phyloP scores from a whole-genome alignment of 2,329 filamentous ascomycete genomes.

The Colletotrichum somersetense region DNA sequence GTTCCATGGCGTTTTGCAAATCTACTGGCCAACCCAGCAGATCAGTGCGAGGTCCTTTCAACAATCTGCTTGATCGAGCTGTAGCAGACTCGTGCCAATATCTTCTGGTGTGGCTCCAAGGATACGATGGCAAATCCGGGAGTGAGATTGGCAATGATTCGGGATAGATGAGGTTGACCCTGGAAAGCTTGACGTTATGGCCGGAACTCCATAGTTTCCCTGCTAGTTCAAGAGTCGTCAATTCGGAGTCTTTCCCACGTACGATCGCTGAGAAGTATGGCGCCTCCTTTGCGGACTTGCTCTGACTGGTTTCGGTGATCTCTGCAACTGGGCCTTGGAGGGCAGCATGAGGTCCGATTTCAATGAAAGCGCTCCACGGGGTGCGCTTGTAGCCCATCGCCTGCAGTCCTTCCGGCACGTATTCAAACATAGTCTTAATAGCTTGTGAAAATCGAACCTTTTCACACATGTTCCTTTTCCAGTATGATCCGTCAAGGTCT shows the following conservation, averaged over 20 bases:
- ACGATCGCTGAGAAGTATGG: conserved; percentile 47
- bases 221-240: conserved; percentile 43
- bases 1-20: conserved; percentile 14
- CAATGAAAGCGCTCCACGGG: conserved; percentile 44
- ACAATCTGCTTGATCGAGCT: conserved; percentile 3
- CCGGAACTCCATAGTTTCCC: conserved; percentile 10
- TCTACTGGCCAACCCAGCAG: conserved; percentile 16
- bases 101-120: conserved; percentile 40
- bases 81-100: conserved; percentile 38
- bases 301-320: conserved; percentile 56
- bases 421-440: too few relatives aligned
- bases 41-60: conserved; percentile 8
- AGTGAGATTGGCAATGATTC: too few relatives aligned
- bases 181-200: conserved; percentile 45
- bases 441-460: too few relatives aligned
- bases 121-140: conserved; percentile 13
- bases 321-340: conserved; percentile 55
- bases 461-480: too few relatives aligned
- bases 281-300: conserved; percentile 30
- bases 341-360: conserved; percentile 55
- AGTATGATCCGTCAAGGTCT: too few relatives aligned
- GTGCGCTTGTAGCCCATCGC: not conserved
- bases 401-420: too few relatives aligned
- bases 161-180: too few relatives aligned
- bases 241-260: conserved; percentile 46